Evolutionary conservation across 345 rosid genomes (phyloP), one percentile per base, ranked within the genome.

Genomic region (Murraya koenigii): DNA sequence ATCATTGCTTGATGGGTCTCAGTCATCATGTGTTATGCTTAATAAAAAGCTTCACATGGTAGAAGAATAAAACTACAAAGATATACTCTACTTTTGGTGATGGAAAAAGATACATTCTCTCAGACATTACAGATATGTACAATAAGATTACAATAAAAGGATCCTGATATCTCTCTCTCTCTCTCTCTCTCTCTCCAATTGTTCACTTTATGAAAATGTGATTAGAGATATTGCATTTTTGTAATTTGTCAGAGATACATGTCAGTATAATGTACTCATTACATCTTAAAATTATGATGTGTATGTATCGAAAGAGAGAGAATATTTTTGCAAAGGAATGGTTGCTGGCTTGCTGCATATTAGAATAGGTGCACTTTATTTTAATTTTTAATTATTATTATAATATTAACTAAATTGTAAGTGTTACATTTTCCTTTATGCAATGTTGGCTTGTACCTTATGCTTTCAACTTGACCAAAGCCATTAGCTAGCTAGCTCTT

Each of bases 21-120:
- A 14, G 47, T 56, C 71, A 15, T 26, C 75, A 75, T 59, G 64
- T 78, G 70, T 33, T 36, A 59, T 14, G 33, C 47, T 28, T 15
- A 26, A n/a, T 15, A 26, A 75, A 80, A 80, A 80, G 81, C 72
- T 77, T 80, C 81, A 66, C 84, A 74, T 79, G 83, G 67, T 52
- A 66, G 49, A 71, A 79, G 76, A 74, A 79, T 69, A 76, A 75
- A 35, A 77, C 77, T 61, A 14, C 62, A 54, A 62, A 69, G 78
- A 62, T 63, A 69, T 76, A 76, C 38, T 63, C 82, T 81, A 72
- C 82, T 73, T 84, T 81, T 81, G 80, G 79, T 63, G 59, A 71
- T 77, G 63, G 64, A 66, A 76, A 56, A 84, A 78, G 74, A 76
- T 28, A 41, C 70, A 63, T 61, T 49, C 59, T 26, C 25, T 25